These are phyloP conservation scores for Golubevia sp. DNA, from an alignment of 1,284 basidiomycete species.

Conservation along the genomic window DNA sequence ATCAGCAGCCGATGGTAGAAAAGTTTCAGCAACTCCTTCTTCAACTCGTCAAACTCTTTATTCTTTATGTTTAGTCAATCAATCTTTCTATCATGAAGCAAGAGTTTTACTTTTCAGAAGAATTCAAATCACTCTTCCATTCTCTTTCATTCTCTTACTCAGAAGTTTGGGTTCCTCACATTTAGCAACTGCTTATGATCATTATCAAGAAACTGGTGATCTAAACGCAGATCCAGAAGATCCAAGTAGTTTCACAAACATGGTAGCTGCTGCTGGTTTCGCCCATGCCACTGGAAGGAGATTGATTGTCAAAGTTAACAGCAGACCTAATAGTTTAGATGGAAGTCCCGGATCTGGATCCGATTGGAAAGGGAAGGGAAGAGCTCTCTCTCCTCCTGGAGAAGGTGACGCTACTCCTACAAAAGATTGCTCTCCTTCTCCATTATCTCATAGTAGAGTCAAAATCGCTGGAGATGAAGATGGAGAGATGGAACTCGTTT, in stretches of 20 bases:
- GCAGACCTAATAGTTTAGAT: neutral
- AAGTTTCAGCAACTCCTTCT: constrained; percentile 38
- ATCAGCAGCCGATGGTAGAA: constrained; percentile 42
- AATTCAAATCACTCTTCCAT: constrained; percentile 53
- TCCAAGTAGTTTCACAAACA: constrained; percentile 36
- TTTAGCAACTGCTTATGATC: constrained; percentile 43
- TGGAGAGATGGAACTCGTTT: constrained; percentile 37
- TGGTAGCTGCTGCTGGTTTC: constrained; percentile 52
- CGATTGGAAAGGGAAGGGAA: constrained; percentile 19
- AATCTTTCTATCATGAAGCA: constrained; percentile 45
- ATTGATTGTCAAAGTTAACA: constrained; percentile 22
- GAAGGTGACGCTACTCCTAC: neutral
- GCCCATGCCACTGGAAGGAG: constrained; percentile 40
- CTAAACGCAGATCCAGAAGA: constrained; percentile 25
- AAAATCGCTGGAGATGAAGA: constrained; percentile 28
- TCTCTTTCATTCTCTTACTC: constrained; percentile 49
- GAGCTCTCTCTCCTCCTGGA: neutral
- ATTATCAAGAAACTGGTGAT: constrained; percentile 1
- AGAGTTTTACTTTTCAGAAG: constrained; percentile 50
- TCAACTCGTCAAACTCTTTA: constrained; percentile 45
- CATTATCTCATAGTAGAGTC: constrained; percentile 14
- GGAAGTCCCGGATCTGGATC: constrained; percentile 9
- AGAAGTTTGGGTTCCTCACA: constrained; percentile 41
- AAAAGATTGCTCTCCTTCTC: constrained; percentile 7
- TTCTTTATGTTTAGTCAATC: constrained; percentile 50